Percentiles rank a stretch among this genome's conserved stretches.
Conservation (phyloP, 805 yeast species). For the Metschnikowia santaceciliae region DNA sequence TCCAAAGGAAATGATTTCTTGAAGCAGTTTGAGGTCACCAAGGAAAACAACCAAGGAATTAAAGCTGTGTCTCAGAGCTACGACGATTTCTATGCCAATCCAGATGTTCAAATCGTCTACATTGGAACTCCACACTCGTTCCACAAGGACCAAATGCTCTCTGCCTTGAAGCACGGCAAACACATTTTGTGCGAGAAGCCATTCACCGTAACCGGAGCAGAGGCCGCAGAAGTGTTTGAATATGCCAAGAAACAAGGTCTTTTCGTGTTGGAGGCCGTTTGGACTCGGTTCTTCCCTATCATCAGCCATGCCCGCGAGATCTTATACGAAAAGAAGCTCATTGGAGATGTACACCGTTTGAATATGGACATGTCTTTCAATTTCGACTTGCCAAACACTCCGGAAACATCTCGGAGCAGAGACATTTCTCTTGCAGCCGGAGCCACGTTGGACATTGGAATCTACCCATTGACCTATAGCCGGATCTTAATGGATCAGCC, state of each 20-base stretch:
- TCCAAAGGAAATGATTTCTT: constrained; percentile 36
- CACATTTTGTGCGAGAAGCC: constrained; percentile 57
- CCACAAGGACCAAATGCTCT: constrained; percentile 44
- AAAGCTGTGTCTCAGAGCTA: constrained; percentile 31
- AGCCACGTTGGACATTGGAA: constrained; percentile 52
- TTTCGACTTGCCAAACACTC: constrained; percentile 29
- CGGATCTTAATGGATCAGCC: constrained; percentile 36
- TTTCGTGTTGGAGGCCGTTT: constrained; percentile 57
- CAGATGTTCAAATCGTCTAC: constrained; percentile 46
- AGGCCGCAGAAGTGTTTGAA: constrained; percentile 38
- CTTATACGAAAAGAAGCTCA: constrained; percentile 35
- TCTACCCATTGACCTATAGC: constrained; percentile 47
- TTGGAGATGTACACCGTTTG: constrained; percentile 47
- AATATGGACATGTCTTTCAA: constrained; percentile 37
- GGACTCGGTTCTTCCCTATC: constrained; percentile 55
- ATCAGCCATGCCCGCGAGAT: constrained; percentile 30
- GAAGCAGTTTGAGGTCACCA: constrained; percentile 14
- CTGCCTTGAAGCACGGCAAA: constrained; percentile 42
- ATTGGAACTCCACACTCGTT: constrained; percentile 53
- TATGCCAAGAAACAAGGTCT: constrained; percentile 42
- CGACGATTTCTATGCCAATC: constrained; percentile 41
- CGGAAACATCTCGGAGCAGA: constrained; percentile 30
- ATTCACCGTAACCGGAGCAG: constrained; percentile 44
- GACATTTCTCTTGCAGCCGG: constrained; percentile 52
- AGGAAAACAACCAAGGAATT: constrained; percentile 22